Evolutionary conservation across 1,139 yeast species (phyloP).

Genomic region (Pichia sp.): DNA sequence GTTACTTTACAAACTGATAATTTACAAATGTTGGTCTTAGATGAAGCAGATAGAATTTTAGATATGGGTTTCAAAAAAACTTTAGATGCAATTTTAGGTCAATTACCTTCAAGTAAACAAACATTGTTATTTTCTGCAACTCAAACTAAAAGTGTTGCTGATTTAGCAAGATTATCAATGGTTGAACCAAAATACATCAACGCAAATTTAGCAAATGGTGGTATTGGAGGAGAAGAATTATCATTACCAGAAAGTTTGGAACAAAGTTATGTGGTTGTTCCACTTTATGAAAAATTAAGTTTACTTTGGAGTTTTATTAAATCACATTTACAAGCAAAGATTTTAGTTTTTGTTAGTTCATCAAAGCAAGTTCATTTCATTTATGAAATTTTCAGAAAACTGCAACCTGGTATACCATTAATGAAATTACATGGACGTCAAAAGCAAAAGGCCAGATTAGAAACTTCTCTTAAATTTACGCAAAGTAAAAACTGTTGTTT

Average conservation of each 20-base stretch:
- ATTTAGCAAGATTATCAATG: slow-evolving; percentile 81
- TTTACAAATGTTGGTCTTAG: slow-evolving; percentile 76
- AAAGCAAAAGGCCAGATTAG: slow-evolving; percentile 88
- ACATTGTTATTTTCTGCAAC: slow-evolving; percentile 90
- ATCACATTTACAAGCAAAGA: slow-evolving; percentile 78
- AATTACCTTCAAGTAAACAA: slow-evolving; percentile 80
- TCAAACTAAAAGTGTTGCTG: slow-evolving; percentile 80
- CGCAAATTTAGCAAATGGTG: slow-evolving; percentile 30
- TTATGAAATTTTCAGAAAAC: slow-evolving; percentile 81
- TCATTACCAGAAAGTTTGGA: slow-evolving; percentile 79
- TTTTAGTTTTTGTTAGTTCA: slow-evolving; percentile 82
- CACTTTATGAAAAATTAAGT: slow-evolving; percentile 76
- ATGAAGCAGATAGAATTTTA: slow-evolving; percentile 92
- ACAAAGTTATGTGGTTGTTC: slow-evolving; percentile 70
- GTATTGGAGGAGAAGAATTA: slow-evolving; percentile 36
- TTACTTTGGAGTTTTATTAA: slow-evolving; percentile 84
- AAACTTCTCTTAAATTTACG: slow-evolving; percentile 79
- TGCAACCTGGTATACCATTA: slow-evolving; percentile 94
- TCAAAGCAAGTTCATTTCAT: slow-evolving; percentile 94
- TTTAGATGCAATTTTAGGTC: slow-evolving; percentile 75
- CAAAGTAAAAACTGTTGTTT: slow-evolving; percentile 83
- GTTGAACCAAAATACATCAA: slow-evolving; percentile 73
- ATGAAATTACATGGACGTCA: slow-evolving; percentile 93
- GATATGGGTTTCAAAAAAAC: slow-evolving; percentile 96
- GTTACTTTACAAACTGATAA: slow-evolving; percentile 77